Conservation (phyloP, 495 filamentous ascomycete genomes). For the Penicillium nucicola region DNA sequence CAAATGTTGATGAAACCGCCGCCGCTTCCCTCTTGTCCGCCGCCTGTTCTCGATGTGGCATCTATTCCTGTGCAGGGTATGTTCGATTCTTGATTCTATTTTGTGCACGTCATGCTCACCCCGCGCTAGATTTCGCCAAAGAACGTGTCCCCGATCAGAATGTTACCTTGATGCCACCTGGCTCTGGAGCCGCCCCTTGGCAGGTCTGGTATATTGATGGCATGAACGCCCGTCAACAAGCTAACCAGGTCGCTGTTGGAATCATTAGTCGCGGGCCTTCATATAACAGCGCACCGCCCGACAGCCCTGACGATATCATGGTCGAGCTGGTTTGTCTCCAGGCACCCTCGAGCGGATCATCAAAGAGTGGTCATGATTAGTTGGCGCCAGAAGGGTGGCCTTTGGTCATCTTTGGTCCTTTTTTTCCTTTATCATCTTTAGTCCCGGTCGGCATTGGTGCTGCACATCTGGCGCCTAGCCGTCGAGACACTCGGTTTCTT, state of each 20-base stretch:
- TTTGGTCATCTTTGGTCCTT: neutral
- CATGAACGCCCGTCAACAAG: conserved; percentile 34
- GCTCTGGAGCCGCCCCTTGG: conserved; percentile 32
- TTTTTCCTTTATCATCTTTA: neutral
- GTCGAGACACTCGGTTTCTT: too few relatives aligned
- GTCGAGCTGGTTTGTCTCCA: conserved; percentile 40
- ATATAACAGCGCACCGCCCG: conserved; percentile 23
- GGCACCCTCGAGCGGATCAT: conserved; percentile 25
- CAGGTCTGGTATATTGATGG: conserved; percentile 39
- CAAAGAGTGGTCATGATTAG: conserved; percentile 14
- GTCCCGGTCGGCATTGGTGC: neutral
- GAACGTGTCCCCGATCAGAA: conserved; percentile 28
- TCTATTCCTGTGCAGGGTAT: conserved; percentile 36
- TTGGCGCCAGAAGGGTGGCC: neutral
- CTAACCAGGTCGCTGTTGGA: conserved; percentile 39
- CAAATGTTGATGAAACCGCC: conserved; percentile 27
- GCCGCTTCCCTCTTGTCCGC: conserved; percentile 25
- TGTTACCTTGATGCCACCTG: conserved; percentile 29
- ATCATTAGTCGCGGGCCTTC: conserved; percentile 39
- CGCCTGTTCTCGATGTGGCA: conserved; percentile 35
- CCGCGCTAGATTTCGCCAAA: conserved; percentile 29
- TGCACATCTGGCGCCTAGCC: neutral
- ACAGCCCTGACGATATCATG: conserved; percentile 31
- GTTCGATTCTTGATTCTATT: conserved; percentile 5
- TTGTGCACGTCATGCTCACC: conserved; percentile 1